Conservation (phyloP, 2,329 filamentous ascomycete genomes). For the Aspergillus sp. region DNA sequence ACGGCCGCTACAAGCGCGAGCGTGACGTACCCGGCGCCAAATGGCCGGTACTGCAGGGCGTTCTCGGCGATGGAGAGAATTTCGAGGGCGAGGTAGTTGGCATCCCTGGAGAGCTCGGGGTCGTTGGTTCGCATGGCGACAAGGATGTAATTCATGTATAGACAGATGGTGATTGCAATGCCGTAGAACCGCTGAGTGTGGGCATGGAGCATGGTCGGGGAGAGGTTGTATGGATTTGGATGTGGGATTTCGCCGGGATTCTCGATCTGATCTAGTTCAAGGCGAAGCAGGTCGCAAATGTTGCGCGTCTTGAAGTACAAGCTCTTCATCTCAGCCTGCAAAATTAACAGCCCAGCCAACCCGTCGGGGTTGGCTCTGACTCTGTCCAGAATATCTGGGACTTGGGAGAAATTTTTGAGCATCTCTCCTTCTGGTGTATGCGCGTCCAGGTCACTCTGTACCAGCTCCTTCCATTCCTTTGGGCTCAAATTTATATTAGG, state of each 20-base stretch:
- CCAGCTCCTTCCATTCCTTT: constrained; percentile 36
- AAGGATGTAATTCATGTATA: constrained; percentile 36
- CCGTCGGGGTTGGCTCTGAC: constrained; percentile 14
- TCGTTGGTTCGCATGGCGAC: constrained; percentile 28
- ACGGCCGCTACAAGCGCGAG: constrained; percentile 29
- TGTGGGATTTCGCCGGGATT: not conserved
- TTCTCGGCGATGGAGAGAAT: constrained; percentile 28
- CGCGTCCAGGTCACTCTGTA: constrained; percentile 31
- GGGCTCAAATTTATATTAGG: constrained; percentile 31
- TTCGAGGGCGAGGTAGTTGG: constrained; percentile 24
- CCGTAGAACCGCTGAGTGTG: constrained; percentile 36
- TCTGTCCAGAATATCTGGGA: constrained; percentile 32
- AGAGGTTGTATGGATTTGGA: not conserved
- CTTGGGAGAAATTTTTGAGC: constrained; percentile 29
- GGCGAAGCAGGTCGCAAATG: constrained; percentile 16
- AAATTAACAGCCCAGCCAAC: constrained; percentile 4
- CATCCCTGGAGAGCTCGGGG: constrained; percentile 17
- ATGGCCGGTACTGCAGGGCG: constrained; percentile 29
- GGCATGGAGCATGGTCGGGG: constrained; percentile 21
- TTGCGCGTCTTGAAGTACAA: constrained; percentile 25
- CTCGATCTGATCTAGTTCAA: constrained; percentile 15
- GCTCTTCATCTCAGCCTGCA: constrained; percentile 24
- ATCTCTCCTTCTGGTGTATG: constrained; percentile 30
- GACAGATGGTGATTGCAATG: constrained; percentile 30
- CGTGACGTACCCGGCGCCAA: constrained; percentile 33